A percentile compares a stretch with the other conserved stretches of the same genome.
Conservation (phyloP, 805 yeast species). For the Alloascoidea africana region DNA sequence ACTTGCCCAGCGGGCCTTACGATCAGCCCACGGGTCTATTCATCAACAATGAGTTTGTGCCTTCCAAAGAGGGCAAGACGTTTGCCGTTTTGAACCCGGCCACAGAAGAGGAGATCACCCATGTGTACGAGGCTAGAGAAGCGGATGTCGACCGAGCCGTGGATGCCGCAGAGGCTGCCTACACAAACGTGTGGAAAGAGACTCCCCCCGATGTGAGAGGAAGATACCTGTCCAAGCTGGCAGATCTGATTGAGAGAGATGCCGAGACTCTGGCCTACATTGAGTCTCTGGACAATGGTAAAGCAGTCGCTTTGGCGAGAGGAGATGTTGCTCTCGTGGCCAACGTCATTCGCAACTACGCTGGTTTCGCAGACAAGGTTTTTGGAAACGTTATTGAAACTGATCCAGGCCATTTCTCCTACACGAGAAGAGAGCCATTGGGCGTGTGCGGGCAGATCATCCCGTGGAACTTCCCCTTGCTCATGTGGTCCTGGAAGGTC, state of each 20-base stretch:
- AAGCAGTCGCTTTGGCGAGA: slow-evolving; percentile 40
- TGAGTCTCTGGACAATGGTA: slow-evolving; percentile 84
- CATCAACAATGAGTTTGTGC: slow-evolving; percentile 65
- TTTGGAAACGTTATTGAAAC: slow-evolving; percentile 66
- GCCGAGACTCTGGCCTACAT: slow-evolving; percentile 60
- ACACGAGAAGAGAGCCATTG: slow-evolving; percentile 76
- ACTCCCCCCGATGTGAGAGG: slow-evolving; percentile 58
- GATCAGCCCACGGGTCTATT: slow-evolving; percentile 75
- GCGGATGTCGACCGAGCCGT: slow-evolving; percentile 81
- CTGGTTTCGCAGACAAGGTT: slow-evolving; percentile 85
- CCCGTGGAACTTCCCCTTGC: slow-evolving; percentile 93
- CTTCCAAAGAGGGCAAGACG: slow-evolving; percentile 41
- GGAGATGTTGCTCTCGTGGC: slow-evolving; percentile 65
- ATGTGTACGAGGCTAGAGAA: slow-evolving; percentile 58
- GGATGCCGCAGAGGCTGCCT: slow-evolving; percentile 69
- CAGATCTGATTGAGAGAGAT: slow-evolving; percentile 62
- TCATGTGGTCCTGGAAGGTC: slow-evolving; percentile 90
- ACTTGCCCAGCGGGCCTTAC: slow-evolving; percentile 54
- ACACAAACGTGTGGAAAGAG: slow-evolving; percentile 52
- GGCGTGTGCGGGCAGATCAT: slow-evolving; percentile 95
- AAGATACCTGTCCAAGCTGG: slow-evolving; percentile 48
- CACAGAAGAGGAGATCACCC: slow-evolving; percentile 55
- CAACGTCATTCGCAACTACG: slow-evolving; percentile 65
- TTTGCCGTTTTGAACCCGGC: slow-evolving; percentile 54
- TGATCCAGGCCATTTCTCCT: slow-evolving; percentile 56